Percentiles rank a stretch among this genome's conserved stretches.
phyloP scores from a whole-genome alignment of 2,329 filamentous ascomycete species.

The Anthostomella pinea region DNA sequence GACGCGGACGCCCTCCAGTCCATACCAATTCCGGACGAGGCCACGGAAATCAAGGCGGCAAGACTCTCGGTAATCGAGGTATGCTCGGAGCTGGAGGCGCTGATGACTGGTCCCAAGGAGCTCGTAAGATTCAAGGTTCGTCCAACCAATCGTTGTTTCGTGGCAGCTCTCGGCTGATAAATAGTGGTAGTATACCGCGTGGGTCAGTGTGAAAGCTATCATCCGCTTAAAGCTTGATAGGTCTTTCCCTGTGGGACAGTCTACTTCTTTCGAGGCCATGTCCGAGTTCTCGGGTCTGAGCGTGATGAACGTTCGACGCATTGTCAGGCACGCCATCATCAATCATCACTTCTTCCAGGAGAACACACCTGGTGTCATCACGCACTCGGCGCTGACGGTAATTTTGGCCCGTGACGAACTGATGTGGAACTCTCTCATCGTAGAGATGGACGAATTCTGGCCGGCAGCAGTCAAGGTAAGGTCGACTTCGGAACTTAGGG shows the following conservation, averaged over 20 bases:
- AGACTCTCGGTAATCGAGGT: slow-evolving; percentile 14
- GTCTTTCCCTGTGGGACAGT: slow-evolving; percentile 15
- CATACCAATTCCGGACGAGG: slow-evolving; percentile 12
- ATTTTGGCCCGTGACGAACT: slow-evolving; percentile 15
- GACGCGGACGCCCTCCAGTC: slow-evolving; percentile 11
- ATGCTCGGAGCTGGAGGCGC: slow-evolving; percentile 16
- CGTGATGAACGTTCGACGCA: slow-evolving; percentile 17
- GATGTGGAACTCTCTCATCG: slow-evolving; percentile 18
- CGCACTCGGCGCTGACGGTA: slow-evolving; percentile 24
- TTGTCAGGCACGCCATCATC: slow-evolving; percentile 30
- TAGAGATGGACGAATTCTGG: slow-evolving; percentile 25
- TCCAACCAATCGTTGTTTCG: neutral
- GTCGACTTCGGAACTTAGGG: no score
- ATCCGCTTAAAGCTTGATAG: slow-evolving; percentile 18
- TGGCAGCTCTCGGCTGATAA: slow-evolving; percentile 2
- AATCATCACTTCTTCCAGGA: slow-evolving; percentile 32
- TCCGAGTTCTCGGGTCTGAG: slow-evolving; percentile 15
- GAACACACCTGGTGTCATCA: slow-evolving; percentile 25
- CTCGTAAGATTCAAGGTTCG: slow-evolving; percentile 11
- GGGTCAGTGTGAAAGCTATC: slow-evolving; percentile 17
- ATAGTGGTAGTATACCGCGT: slow-evolving; percentile 16
- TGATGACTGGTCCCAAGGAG: slow-evolving; percentile 18
- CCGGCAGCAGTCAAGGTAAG: slow-evolving; percentile 18
- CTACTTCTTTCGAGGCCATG: slow-evolving; percentile 16
- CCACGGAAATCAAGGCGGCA: slow-evolving; percentile 10